phyloP scores from a whole-genome alignment of 2,329 filamentous ascomycete species.

The Phyllosticta citribraziliensis region DNA sequence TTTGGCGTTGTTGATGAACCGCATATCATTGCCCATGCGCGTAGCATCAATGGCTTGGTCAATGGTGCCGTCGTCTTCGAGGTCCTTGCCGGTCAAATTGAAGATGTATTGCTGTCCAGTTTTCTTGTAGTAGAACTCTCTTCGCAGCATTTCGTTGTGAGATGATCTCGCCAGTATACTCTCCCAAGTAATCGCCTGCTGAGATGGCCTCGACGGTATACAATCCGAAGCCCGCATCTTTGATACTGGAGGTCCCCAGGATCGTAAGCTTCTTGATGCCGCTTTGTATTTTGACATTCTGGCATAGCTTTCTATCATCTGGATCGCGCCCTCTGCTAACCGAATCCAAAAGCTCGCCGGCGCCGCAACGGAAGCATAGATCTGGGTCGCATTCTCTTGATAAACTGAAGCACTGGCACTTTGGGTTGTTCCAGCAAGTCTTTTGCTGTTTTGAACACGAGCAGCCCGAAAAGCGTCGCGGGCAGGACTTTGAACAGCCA shows the following conservation, averaged over 20 bases:
- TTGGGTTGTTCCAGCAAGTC: constrained; percentile 32
- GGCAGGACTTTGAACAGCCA: constrained; percentile 52
- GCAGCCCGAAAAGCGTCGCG: constrained; percentile 38
- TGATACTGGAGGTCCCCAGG: constrained; percentile 53
- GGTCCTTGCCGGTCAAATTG: constrained; percentile 30
- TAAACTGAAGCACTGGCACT: constrained; percentile 60
- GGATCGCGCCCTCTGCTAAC: constrained; percentile 51
- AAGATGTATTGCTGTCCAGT: no score
- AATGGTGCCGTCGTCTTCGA: background rate
- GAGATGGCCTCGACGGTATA: constrained; percentile 60
- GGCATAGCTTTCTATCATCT: constrained; percentile 51
- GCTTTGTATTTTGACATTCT: constrained; percentile 64
- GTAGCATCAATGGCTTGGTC: constrained; percentile 57
- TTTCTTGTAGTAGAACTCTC: constrained; percentile 36
- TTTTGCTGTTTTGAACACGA: constrained; percentile 30
- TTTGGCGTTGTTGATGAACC: constrained; percentile 75
- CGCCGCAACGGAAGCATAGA: constrained; percentile 63
- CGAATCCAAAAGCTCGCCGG: constrained; percentile 57
- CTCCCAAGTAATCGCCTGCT: constrained; percentile 64
- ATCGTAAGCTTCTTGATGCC: constrained; percentile 55
- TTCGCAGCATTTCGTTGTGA: constrained; percentile 58
- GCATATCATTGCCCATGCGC: constrained; percentile 67
- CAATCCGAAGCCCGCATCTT: constrained; percentile 65
- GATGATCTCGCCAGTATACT: constrained; percentile 73
- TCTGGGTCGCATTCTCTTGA: constrained; percentile 75